Evolutionary conservation across 768 basidiomycete genomes (phyloP).

Genomic region (Tricholoma sp.): DNA sequence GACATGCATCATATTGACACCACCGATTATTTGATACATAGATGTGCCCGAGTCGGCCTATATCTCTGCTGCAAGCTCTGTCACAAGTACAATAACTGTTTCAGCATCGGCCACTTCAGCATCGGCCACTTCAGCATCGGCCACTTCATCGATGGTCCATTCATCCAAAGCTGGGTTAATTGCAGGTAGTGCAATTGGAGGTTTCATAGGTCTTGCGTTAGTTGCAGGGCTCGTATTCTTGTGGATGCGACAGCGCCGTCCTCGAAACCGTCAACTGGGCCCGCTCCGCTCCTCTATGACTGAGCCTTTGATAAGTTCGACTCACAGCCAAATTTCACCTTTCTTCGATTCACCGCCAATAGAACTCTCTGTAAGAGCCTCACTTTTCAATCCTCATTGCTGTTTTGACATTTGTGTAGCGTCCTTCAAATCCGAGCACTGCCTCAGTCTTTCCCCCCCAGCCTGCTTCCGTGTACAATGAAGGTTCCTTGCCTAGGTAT

Average conservation of each 20-base stretch:
- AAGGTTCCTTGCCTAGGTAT: background rate
- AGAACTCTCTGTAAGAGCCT: background rate
- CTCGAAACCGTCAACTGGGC: background rate
- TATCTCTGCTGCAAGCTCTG: background rate
- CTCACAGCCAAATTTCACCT: background rate
- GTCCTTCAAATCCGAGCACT: background rate
- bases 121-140: background rate
- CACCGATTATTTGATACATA: background rate
- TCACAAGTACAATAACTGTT: background rate
- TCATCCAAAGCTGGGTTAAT: conserved; percentile 19
- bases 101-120: background rate
- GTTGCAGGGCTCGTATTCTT: conserved; percentile 11
- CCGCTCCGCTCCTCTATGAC: background rate
- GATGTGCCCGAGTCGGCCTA: background rate
- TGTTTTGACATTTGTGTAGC: background rate
- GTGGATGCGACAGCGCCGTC: conserved; percentile 13
- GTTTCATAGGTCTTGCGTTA: conserved; percentile 16
- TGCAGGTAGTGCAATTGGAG: conserved; percentile 23
- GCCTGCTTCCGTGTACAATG: background rate
- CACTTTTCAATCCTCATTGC: background rate
- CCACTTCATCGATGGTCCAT: too few species aligned
- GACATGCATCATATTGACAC: background rate
- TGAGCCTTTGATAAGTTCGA: background rate
- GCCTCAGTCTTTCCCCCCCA: background rate
- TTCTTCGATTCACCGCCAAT: background rate